Conservation (phyloP, 139 green algal genomes). For the Haematococcus sp. region DNA sequence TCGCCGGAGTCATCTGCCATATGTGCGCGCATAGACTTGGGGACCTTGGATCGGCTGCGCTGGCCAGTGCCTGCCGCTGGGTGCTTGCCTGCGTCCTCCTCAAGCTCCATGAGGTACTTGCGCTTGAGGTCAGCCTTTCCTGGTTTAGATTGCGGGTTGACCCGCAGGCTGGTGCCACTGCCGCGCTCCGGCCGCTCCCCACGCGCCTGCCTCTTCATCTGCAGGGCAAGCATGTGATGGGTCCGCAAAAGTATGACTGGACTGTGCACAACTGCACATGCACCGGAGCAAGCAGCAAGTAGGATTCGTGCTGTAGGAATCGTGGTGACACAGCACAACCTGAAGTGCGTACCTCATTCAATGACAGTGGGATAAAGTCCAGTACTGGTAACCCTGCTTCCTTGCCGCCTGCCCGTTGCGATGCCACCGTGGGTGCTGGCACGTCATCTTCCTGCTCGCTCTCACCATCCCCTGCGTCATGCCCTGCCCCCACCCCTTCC, state of each 20-base stretch:
- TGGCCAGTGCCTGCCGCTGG: not conserved
- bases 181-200: not conserved
- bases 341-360: conserved; percentile 1
- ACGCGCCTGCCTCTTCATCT: not conserved
- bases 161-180: not conserved
- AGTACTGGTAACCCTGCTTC: not conserved
- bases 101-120: not conserved
- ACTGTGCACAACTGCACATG: not conserved
- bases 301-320: not conserved
- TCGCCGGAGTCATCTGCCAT: not conserved
- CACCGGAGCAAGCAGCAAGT: not conserved
- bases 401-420: too few relatives aligned
- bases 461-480: too few relatives aligned
- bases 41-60: not conserved
- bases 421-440: too few relatives aligned
- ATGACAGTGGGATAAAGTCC: conserved; percentile 2
- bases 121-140: not conserved
- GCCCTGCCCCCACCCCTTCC: too few relatives aligned
- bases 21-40: not conserved
- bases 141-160: not conserved
- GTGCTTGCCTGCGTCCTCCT: not conserved
- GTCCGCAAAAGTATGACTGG: not conserved
- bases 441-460: too few relatives aligned
- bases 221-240: not conserved
- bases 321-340: not conserved